phyloP scores from a whole-genome alignment of 129 eudicot species.

The Ambrosia trifida region DNA sequence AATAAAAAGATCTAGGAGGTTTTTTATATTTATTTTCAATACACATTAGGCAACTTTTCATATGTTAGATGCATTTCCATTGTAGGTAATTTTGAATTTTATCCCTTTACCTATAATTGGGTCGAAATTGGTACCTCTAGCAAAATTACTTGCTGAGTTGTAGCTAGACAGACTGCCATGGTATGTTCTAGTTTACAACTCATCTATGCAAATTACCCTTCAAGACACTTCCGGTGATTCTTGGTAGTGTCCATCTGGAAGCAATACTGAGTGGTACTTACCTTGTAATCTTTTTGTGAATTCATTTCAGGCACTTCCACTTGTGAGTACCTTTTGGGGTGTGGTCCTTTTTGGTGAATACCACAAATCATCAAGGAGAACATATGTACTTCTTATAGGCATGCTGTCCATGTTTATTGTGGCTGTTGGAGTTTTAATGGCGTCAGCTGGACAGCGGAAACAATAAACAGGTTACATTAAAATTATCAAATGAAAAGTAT shows the following conservation, averaged over 20 bases:
- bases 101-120: not conserved
- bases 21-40: too few relatives aligned
- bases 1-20: too few relatives aligned
- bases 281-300: slow-evolving; percentile 26
- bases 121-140: not conserved
- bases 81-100: not conserved
- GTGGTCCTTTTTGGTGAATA: slow-evolving; percentile 84
- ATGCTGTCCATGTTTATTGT: slow-evolving; percentile 77
- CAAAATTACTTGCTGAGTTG: slow-evolving; percentile 8
- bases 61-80: not conserved
- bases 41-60: not conserved
- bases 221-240: not conserved
- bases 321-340: slow-evolving; percentile 96
- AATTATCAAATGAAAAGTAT: not conserved
- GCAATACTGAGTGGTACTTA: slow-evolving; percentile 11
- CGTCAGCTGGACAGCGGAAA: slow-evolving; percentile 79
- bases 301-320: slow-evolving; percentile 72
- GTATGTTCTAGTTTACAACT: slow-evolving; percentile 18
- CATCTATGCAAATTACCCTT: slow-evolving; percentile 19
- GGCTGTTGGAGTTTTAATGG: slow-evolving; percentile 89
- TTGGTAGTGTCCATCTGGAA: slow-evolving; percentile 1
- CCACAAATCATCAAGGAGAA: slow-evolving; percentile 69
- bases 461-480: not conserved
- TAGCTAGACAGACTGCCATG: slow-evolving; percentile 14
- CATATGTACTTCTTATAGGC: slow-evolving; percentile 57